A percentile compares a stretch with the other conserved stretches of the same genome.
Evolutionary conservation across 495 filamentous ascomycete genomes (phyloP).

Genomic region (Extremus antarcticus): DNA sequence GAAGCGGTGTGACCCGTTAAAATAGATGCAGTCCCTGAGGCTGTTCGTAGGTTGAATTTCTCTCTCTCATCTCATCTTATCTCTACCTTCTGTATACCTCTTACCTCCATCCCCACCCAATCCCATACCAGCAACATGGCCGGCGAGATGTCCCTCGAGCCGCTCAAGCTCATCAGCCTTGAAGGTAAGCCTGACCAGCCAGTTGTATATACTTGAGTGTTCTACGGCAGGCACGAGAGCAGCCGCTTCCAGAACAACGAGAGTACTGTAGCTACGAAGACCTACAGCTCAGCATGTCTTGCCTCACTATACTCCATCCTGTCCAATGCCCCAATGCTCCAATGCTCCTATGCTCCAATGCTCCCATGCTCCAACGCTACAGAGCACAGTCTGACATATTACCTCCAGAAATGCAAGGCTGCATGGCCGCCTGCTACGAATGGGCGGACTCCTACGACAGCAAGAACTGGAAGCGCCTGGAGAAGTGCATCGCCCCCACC

Average conservation of each 20-base stretch:
- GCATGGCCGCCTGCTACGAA: conserved; percentile 47
- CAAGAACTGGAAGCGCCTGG: conserved; percentile 66
- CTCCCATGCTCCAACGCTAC: too few species aligned
- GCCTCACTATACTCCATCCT: too few species aligned
- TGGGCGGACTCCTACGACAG: conserved; percentile 79
- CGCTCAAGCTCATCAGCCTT: conserved; percentile 12
- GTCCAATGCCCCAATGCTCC: too few species aligned
- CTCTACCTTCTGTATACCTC: not conserved
- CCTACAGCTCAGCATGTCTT: too few species aligned
- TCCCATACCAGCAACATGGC: not conserved
- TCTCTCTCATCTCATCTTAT: not conserved
- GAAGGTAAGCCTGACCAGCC: conserved; percentile 14
- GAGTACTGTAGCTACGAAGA: too few species aligned
- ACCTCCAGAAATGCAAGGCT: conserved; percentile 29
- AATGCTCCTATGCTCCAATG: too few species aligned
- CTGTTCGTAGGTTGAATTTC: not conserved
- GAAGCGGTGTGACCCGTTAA: conserved; percentile 4
- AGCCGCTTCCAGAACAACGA: too few species aligned
- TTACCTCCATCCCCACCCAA: not conserved
- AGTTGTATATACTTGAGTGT: not conserved
- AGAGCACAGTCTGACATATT: not conserved
- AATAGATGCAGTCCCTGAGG: not conserved
- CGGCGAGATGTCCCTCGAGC: conserved; percentile 12
- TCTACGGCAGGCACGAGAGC: too few species aligned
- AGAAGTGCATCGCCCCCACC: conserved; percentile 60